Base-by-base conservation (phyloP, 805 yeast genomes). In the Lipomyces oligophaga region DNA sequence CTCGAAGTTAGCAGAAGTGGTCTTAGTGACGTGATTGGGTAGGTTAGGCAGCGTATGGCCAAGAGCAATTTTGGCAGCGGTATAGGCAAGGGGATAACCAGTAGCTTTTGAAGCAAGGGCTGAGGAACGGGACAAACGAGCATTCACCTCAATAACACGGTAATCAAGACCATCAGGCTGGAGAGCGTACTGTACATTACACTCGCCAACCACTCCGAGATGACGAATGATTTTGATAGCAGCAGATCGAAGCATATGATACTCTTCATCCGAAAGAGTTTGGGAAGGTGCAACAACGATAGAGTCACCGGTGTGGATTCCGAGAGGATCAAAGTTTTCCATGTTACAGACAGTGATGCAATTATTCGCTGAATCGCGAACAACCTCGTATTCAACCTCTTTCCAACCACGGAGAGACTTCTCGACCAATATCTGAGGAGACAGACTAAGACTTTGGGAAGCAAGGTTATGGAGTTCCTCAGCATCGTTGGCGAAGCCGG, bases 281-380 rank as follows among this genome's bases (percentile, higher is more conserved):
- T 90, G 98, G 34, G 97, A 88, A 40, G 98, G 98, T 45, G 98
- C 98, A 63, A 93, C 96, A 40, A 90, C 98, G 61, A 90, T 93
- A 34, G 98, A 93, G 68, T 90, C 98, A 73, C 98, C 98, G 46
- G 98, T 90, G 72, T 90, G 98, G 62, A 90, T 84, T 60, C 98
- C 98, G 60, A 90, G 78, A 35, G 98, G 98, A 70, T 90, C 98
- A 60, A 90, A 90, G 74, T 90, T 90, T 73, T 90, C 98, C 98
- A 90, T 90, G 71, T 90, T 90, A 77, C 98, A 90, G 43, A 90
- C 98, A 35, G 98, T 90, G 66, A 90, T 90, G 77, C 98, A 90
- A 78, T 90, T 90, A 58, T 83, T 96, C 46, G 84, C 93, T 56
- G 93, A 78, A 73, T 90, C 98, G 66, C 98, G 83, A 47, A 90